These are phyloP conservation scores for Peribolospora kevripleyi DNA, from an alignment of 768 basidiomycete genomes.

Conservation along the genomic window DNA sequence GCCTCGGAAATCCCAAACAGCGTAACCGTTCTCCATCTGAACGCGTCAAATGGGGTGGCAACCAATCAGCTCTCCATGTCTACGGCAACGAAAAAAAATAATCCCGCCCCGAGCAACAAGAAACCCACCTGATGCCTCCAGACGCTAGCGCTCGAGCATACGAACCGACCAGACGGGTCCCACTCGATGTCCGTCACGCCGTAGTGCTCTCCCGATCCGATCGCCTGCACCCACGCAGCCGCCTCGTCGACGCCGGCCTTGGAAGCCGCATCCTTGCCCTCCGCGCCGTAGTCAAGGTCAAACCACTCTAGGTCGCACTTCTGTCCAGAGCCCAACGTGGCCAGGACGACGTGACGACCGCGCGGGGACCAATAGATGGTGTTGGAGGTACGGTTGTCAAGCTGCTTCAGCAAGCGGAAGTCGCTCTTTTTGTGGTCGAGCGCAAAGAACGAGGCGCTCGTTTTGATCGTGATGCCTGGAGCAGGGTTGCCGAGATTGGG, in stretches of 20 bases:
- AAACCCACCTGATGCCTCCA: constrained; percentile 73
- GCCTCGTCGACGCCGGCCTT: constrained; percentile 31
- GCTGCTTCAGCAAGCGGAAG: constrained; percentile 70
- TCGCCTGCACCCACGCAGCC: constrained; percentile 60
- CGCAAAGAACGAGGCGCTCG: constrained; percentile 87
- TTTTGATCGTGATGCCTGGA: constrained; percentile 83
- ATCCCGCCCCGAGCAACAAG: background rate
- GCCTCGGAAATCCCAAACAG: constrained; percentile 96
- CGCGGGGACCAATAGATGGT: constrained; percentile 90
- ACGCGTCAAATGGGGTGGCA: background rate
- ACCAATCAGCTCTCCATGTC: constrained; percentile 5
- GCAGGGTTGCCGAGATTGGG: constrained; percentile 75
- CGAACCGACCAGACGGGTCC: constrained; percentile 87
- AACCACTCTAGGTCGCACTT: constrained; percentile 98
- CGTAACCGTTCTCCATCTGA: constrained; percentile 86
- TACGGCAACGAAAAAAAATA: background rate
- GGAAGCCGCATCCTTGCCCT: constrained; percentile 26
- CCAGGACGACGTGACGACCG: constrained; percentile 82
- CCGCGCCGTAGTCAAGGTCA: constrained; percentile 77
- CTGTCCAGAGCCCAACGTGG: constrained; percentile 77
- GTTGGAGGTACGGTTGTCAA: constrained; percentile 65
- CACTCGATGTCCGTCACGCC: constrained; percentile 94
- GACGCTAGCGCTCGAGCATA: constrained; percentile 76
- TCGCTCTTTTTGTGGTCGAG: constrained; percentile 75
- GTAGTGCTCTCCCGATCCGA: constrained; percentile 78